Evolutionary conservation across 2,329 filamentous ascomycete species (phyloP).

Genomic region (Knoxdaviesia capensis): DNA sequence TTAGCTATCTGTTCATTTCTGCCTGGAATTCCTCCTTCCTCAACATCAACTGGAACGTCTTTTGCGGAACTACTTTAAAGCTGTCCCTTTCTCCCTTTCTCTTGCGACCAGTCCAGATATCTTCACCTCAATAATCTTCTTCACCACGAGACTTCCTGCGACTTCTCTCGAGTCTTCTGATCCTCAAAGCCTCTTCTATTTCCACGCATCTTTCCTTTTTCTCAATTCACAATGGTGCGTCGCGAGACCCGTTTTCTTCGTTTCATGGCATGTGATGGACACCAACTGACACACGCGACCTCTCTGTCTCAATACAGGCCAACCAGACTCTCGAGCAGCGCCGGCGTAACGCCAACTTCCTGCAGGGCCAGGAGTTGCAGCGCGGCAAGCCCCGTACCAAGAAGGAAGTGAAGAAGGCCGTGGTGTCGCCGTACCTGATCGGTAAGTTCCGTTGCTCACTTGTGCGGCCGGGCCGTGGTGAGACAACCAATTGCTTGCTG

Average conservation of each 20-base stretch:
- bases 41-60: no score
- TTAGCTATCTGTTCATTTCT: no score
- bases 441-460: constrained; percentile 20
- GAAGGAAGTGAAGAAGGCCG: constrained; percentile 36
- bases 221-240: constrained; percentile 7
- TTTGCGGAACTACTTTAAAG: no score
- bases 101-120: no score
- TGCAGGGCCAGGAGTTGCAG: constrained; percentile 48
- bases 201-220: neutral
- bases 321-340: constrained; percentile 66
- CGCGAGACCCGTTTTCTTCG: neutral
- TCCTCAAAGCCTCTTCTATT: no score
- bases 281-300: neutral
- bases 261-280: neutral
- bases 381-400: constrained; percentile 52
- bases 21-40: no score
- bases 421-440: constrained; percentile 44
- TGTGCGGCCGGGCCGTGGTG: neutral
- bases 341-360: constrained; percentile 61
- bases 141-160: no score
- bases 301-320: constrained; percentile 1
- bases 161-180: no score
- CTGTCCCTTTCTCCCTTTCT: no score
- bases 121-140: no score
- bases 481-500: neutral